Conservation (phyloP, 73 alveolate species). For the Effrenium voratum region DNA sequence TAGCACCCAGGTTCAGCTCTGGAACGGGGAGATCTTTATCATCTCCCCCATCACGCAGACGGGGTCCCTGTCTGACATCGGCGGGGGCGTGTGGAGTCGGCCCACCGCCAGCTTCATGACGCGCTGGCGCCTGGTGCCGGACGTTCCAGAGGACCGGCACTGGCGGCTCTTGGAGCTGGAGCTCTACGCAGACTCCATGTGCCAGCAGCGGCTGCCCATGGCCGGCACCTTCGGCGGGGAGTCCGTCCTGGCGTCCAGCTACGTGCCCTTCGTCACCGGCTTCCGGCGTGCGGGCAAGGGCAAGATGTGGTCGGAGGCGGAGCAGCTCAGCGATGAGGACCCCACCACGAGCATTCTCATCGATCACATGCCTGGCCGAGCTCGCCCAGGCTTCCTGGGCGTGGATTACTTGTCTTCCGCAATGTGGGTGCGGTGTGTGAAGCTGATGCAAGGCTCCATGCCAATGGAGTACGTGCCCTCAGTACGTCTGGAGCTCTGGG, state of each 20-base stretch:
- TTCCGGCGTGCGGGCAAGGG: constrained; percentile 73
- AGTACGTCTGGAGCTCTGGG: constrained; percentile 40
- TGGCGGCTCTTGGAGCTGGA: constrained; percentile 68
- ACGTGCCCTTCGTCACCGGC: constrained; percentile 49
- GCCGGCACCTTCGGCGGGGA: constrained; percentile 46
- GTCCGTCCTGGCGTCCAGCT: constrained; percentile 55
- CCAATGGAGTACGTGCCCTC: constrained; percentile 32
- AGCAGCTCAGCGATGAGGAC: constrained; percentile 44
- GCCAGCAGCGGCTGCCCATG: constrained; percentile 48
- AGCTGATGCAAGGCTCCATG: constrained; percentile 80
- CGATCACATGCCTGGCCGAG: not conserved
- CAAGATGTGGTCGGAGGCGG: constrained; percentile 77
- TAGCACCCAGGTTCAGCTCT: constrained; percentile 71
- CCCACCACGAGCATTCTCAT: constrained; percentile 23
- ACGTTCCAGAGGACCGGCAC: not conserved
- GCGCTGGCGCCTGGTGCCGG: constrained; percentile 67
- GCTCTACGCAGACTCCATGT: constrained; percentile 64
- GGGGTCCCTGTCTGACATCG: constrained; percentile 57
- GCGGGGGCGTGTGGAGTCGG: constrained; percentile 81
- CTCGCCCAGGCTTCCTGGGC: constrained; percentile 39
- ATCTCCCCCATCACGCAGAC: constrained; percentile 79
- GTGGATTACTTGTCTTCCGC: constrained; percentile 61
- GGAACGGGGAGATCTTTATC: constrained; percentile 86
- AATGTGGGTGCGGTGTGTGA: constrained; percentile 47
- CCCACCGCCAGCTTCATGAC: constrained; percentile 86